Base-by-base conservation (phyloP, 371 early-diverging fungal genomes). In the Nematocida minor region DNA sequence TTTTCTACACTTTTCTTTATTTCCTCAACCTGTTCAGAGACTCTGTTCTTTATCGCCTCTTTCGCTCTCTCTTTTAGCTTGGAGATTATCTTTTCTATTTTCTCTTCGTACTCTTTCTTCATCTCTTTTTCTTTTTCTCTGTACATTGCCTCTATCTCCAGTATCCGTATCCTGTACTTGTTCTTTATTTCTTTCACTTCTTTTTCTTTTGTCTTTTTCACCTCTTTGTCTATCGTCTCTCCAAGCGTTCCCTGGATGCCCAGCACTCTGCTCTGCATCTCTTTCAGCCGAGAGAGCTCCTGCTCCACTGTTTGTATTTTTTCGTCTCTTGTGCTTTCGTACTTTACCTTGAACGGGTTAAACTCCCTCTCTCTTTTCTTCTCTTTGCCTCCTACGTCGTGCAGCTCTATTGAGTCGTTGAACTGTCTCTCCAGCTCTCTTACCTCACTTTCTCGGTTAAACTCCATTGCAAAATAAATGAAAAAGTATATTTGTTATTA, bases 1-100 rank as follows among this genome's bases (percentile, higher is more conserved):
- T 55, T 44, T 25, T 54, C 67, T 9, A 29, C 32, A 7, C 91
- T 88, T 91, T 93, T 83, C 92, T 93, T 88, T 20, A 53, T 18
- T 18, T 46, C 49, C 36, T 87, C 85, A 20, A 79, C 79, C 11
- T 87, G 82, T 34, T 51, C 62, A 18, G 34, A 49, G 11, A 79
- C 60, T 36, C 54, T 67, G 18, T 31, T 7, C 18, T 27, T 14
- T 2, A 79, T 49, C 14, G 53, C 31, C 51, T 67, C 64, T n/a
- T 66, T 57, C 18, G 27, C 57, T 38, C 49, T 71, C 16, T 67
- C 62, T n/a, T 66, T 67, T n/a, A 66, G 20, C 29, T 32, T 67
- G 36, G 20, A 16, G 6, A 64, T 51, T 1, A 66, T 22, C 2
- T 55, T 29, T 20, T 63, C 62, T 40, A 77, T 31, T 46, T 54